Evolutionary conservation across 352 stramenopile genomes (phyloP).

Genomic region (Peronosclerospora sorghi): DNA sequence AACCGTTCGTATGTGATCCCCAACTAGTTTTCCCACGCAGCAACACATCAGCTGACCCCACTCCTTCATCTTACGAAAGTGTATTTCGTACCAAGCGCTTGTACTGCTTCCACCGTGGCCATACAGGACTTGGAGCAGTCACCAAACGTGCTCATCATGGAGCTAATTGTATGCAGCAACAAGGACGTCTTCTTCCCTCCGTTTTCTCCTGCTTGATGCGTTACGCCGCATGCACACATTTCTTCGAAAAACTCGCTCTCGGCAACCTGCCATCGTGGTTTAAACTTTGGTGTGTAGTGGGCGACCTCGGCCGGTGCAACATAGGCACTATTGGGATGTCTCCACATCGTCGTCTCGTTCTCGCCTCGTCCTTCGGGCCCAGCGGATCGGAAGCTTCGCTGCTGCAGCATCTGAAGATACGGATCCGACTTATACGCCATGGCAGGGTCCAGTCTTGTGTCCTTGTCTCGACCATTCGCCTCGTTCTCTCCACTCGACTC

Average conservation of each 20-base stretch:
- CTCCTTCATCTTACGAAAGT: too few relatives aligned
- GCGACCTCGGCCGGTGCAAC: conserved; percentile 34
- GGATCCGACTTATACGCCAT: conserved; percentile 39
- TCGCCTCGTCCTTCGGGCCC: neutral
- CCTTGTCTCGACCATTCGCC: conserved; percentile 5
- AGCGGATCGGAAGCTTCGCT: conserved; percentile 34
- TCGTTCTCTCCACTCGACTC: conserved; percentile 1
- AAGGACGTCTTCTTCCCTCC: conserved; percentile 24
- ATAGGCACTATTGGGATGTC: conserved; percentile 56
- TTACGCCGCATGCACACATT: conserved; percentile 42
- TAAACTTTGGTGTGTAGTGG: conserved; percentile 35
- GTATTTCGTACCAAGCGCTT: conserved; percentile 26
- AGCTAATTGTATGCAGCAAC: conserved; percentile 50
- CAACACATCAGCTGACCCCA: too few relatives aligned
- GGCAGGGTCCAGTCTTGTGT: conserved; percentile 5
- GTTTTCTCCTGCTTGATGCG: conserved; percentile 31
- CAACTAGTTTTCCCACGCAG: too few relatives aligned
- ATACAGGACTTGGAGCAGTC: conserved; percentile 48
- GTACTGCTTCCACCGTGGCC: conserved; percentile 45
- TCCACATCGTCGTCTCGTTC: neutral
- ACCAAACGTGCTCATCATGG: conserved; percentile 82
- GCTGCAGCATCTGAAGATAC: conserved; percentile 76
- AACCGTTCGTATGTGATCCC: conserved; percentile 33
- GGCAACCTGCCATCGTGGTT: conserved; percentile 55
- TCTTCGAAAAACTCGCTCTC: conserved; percentile 65